Evolutionary conservation across 2,329 filamentous ascomycete species (phyloP).

Genomic region (Pseudocercospora fijiensis): DNA sequence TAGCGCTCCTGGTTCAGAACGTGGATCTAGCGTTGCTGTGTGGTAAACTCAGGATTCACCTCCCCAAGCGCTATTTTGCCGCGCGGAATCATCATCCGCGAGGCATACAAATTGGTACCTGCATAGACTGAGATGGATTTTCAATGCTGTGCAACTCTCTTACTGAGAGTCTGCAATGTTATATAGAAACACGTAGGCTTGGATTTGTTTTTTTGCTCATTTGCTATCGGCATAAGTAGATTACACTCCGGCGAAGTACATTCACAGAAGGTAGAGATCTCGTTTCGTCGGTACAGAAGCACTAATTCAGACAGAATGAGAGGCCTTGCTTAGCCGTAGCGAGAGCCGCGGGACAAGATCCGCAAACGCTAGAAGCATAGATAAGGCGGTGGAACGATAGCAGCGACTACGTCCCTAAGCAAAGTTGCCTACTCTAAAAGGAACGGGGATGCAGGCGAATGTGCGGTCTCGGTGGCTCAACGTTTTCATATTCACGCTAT

Average conservation of each 20-base stretch:
- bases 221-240: not conserved
- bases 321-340: constrained; percentile 18
- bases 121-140: constrained; percentile 23
- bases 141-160: constrained; percentile 18
- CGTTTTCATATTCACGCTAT: constrained; percentile 8
- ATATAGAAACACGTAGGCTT: constrained; percentile 3
- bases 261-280: not conserved
- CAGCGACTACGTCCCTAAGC: not conserved
- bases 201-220: not conserved
- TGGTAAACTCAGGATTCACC: constrained; percentile 20
- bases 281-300: not conserved
- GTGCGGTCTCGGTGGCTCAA: constrained; percentile 24
- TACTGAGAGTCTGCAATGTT: constrained; percentile 7
- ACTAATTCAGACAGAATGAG: constrained; percentile 6
- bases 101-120: constrained; percentile 25
- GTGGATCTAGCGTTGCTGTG: constrained; percentile 17
- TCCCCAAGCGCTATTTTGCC: constrained; percentile 25
- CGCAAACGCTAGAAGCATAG: constrained; percentile 13
- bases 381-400: not conserved
- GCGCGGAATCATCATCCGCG: constrained; percentile 23
- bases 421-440: constrained; percentile 4
- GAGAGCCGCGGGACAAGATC: constrained; percentile 24
- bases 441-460: constrained; percentile 13
- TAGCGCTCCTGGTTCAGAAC: constrained; percentile 17
- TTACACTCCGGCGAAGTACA: not conserved